Evolutionary conservation across 1,139 yeast species (phyloP), one percentile per base, ranked within the genome.

Genomic region (Sugiyamaella japonica): DNA sequence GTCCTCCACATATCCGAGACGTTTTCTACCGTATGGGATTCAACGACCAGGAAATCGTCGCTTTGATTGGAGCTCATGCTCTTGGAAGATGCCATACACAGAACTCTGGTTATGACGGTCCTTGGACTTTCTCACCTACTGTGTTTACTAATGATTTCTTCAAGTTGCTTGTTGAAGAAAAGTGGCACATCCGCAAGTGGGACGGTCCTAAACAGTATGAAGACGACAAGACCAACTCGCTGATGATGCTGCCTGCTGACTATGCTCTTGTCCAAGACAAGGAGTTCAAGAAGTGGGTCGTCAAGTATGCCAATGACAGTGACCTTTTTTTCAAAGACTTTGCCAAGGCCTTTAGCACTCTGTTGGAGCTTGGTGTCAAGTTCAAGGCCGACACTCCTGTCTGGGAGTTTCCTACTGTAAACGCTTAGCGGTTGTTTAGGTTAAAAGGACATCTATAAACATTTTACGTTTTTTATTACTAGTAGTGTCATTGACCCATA

Each of bases 161-260:
- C 74, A 82, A 76, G 53, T 77, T 86, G 64, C 77, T 89, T 63
- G 71, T 87, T 61, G 79, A 81, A 64, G 86, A 83, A 61, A 76
- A 81, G 61, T 89, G 97, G 97, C 82, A 83, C 59, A 73, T 80
- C 58, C 81, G 79, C 66, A 75, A 83, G 64, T 88, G 95, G 89
- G 80, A 79, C 58, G 96, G 96, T 40, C 85, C 85, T 64, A 79
- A 79, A 69, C 96, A 89, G 73, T 88, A 82, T 69, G 83, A 86
- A 70, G 91, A 87, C 66, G 82, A 80, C 61, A 81, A 78, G 61
- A 78, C 86, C 59, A 85, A 86, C 51, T 75, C 82, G n/a, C 80
- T 85, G 64, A 89, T 89, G 97, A 89, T 89, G 97, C 76, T 89
- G 66, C 95, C 95, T 46, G 81, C 96, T 29, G 97, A 89, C 69